phyloP scores from a whole-genome alignment of 257 asterid genomes.

The Solanum chilense region DNA sequence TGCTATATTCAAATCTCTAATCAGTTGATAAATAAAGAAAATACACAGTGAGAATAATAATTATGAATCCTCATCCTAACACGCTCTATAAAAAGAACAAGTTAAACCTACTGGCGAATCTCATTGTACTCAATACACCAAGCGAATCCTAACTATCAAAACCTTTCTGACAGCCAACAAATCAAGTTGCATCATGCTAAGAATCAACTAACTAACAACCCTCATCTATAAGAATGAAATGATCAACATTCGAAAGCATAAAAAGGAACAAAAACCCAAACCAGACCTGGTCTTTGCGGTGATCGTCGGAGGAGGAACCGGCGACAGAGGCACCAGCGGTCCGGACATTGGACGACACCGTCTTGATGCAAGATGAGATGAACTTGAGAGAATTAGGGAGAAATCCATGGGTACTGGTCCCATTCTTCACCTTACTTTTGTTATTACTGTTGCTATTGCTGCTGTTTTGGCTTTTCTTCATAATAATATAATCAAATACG shows the following conservation, averaged over 20 bases:
- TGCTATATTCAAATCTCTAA: neutral
- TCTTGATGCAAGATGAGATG: constrained; percentile 38
- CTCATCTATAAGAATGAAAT: neutral
- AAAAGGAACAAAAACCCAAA: neutral
- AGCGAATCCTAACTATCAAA: neutral
- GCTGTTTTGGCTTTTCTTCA: constrained; percentile 31
- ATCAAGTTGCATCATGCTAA: neutral
- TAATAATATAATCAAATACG: constrained; percentile 22
- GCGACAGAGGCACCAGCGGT: constrained; percentile 39
- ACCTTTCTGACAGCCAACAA: neutral
- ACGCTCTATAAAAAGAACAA: neutral
- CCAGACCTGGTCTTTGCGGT: constrained; percentile 32
- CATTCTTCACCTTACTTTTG: constrained; percentile 15
- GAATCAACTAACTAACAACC: neutral
- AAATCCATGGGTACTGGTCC: constrained; percentile 19
- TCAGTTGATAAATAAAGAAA: neutral
- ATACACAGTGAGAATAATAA: neutral
- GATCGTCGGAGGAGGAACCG: constrained; percentile 29
- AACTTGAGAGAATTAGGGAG: constrained; percentile 38
- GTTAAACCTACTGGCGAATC: neutral
- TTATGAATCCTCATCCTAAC: neutral
- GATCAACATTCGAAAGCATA: neutral
- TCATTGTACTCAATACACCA: neutral
- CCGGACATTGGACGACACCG: constrained; percentile 38
- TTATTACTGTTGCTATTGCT: neutral